Percentiles rank a stretch among this genome's conserved stretches.
Conservation (phyloP, 306 rosid genomes). For the Nissolia schottii region DNA sequence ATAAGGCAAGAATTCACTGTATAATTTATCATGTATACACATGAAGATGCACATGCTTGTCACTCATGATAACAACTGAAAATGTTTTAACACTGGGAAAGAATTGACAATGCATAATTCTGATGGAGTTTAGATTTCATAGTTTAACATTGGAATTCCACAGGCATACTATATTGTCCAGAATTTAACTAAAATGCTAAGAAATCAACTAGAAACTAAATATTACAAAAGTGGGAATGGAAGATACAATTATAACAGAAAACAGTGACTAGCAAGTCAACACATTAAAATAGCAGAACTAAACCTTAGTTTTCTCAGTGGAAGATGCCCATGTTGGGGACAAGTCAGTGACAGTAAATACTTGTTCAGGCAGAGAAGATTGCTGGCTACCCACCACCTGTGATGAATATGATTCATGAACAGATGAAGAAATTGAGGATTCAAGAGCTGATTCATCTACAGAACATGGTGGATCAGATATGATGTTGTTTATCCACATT, state of each 20-base stretch:
- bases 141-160: not conserved
- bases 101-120: not conserved
- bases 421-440: conserved; percentile 43
- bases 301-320: conserved; percentile 90
- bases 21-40: not conserved
- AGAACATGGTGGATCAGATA: conserved; percentile 42
- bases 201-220: conserved; percentile 15
- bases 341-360: conserved; percentile 70
- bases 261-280: conserved; percentile 9
- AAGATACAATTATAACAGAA: not conserved
- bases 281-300: conserved; percentile 14
- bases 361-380: conserved; percentile 53
- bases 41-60: not conserved
- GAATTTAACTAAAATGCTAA: not conserved
- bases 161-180: not conserved
- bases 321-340: conserved; percentile 87
- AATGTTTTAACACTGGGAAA: not conserved
- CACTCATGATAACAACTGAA: not conserved
- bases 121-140: not conserved
- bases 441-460: conserved; percentile 42
- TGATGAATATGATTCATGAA: conserved; percentile 42
- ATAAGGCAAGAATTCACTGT: not conserved
- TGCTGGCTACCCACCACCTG: conserved; percentile 35
- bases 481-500: conserved; percentile 55
- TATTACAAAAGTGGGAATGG: not conserved